A percentile compares a stretch with the other conserved stretches of the same genome.
phyloP scores from a whole-genome alignment of 768 basidiomycete genomes.

The Lyophyllum semitale region DNA sequence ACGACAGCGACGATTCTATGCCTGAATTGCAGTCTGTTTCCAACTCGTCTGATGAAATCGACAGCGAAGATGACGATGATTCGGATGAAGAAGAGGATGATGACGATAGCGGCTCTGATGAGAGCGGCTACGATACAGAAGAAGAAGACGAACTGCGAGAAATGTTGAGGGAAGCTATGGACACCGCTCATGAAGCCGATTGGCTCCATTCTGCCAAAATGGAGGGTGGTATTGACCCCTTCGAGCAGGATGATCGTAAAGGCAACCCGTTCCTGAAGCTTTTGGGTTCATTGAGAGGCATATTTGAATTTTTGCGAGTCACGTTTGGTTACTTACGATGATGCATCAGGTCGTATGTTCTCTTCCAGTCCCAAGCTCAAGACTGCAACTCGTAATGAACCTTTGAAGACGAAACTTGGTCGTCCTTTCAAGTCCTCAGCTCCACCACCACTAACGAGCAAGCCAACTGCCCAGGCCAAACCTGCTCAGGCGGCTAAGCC shows the following conservation, averaged over 20 bases:
- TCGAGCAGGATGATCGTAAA: slow-evolving; percentile 53
- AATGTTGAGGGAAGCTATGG: slow-evolving; percentile 72
- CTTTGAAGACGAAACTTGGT: slow-evolving; percentile 16
- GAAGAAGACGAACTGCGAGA: slow-evolving; percentile 68
- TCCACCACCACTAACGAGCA: neutral
- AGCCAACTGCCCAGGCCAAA: neutral
- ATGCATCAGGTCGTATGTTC: slow-evolving; percentile 62
- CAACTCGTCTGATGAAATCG: slow-evolving; percentile 51
- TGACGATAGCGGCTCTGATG: slow-evolving; percentile 33
- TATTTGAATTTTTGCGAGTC: slow-evolving; percentile 2
- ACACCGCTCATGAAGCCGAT: slow-evolving; percentile 59
- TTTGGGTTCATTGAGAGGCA: slow-evolving; percentile 74
- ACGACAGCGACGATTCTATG: slow-evolving; percentile 57
- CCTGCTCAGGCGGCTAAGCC: neutral
- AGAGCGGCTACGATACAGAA: slow-evolving; percentile 62
- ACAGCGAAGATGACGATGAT: slow-evolving; percentile 32
- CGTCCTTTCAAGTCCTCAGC: neutral
- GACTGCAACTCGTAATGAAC: slow-evolving; percentile 27
- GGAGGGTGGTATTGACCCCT: slow-evolving; percentile 42
- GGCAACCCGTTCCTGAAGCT: slow-evolving; percentile 80
- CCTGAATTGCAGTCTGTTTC: slow-evolving; percentile 69
- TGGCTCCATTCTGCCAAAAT: slow-evolving; percentile 52
- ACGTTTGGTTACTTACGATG: neutral
- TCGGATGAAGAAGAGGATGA: slow-evolving; percentile 41
- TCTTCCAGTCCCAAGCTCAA: slow-evolving; percentile 44